Evolutionary conservation across 352 stramenopile species (phyloP).

Genomic region (Phytophthora hibernalis): DNA sequence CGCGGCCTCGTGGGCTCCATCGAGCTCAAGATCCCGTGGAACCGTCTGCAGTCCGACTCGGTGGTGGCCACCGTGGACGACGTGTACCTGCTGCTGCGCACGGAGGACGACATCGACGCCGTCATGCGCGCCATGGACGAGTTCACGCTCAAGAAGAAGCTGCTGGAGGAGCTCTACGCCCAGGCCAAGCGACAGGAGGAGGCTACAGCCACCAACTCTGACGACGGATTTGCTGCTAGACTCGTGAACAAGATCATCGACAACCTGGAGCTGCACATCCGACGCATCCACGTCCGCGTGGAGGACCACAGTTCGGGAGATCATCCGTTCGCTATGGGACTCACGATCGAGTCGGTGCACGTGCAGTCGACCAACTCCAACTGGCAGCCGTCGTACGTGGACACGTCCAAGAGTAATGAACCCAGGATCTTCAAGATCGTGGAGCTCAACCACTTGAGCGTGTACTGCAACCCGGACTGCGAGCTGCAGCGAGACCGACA

Average conservation of each 20-base stretch:
- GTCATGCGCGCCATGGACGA: constrained; percentile 80
- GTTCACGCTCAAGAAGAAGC: constrained; percentile 85
- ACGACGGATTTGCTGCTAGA: constrained; percentile 79
- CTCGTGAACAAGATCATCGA: constrained; percentile 92
- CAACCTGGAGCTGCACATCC: constrained; percentile 89
- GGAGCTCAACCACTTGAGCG: constrained; percentile 87
- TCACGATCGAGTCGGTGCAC: constrained; percentile 88
- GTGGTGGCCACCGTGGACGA: constrained; percentile 89
- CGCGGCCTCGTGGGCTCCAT: constrained; percentile 85
- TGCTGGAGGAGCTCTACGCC: constrained; percentile 82
- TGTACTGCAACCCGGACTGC: constrained; percentile 87
- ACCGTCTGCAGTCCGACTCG: constrained; percentile 87
- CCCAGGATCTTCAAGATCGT: constrained; percentile 91
- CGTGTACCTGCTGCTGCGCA: constrained; percentile 83
- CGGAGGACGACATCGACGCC: constrained; percentile 82
- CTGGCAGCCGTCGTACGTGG: constrained; percentile 88
- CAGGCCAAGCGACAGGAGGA: constrained; percentile 73
- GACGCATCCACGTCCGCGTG: constrained; percentile 85
- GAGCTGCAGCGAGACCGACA: constrained; percentile 61
- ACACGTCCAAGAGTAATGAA: constrained; percentile 79
- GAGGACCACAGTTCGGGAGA: constrained; percentile 82
- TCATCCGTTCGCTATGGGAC: constrained; percentile 79
- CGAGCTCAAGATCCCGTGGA: constrained; percentile 92
- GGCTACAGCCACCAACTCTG: constrained; percentile 26
- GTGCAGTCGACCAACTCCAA: constrained; percentile 89